Conservation (phyloP, 2,329 filamentous ascomycete genomes). For the Aspergillus neotritici region DNA sequence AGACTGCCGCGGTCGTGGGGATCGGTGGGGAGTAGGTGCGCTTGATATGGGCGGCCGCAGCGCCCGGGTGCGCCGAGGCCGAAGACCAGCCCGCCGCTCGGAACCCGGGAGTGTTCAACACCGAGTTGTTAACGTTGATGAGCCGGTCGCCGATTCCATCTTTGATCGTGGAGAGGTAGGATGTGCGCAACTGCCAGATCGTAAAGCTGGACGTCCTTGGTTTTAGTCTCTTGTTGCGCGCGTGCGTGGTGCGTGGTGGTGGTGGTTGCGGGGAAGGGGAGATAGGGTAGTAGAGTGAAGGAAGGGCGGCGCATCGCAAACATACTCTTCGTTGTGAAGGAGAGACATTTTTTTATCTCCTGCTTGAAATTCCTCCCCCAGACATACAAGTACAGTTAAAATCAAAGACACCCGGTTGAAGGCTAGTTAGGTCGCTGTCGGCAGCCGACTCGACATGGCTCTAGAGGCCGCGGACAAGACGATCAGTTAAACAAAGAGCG, state of each 20-base stretch:
- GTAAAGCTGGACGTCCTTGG: slow-evolving; percentile 47
- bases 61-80: slow-evolving; percentile 28
- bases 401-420: neutral
- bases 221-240: slow-evolving; percentile 11
- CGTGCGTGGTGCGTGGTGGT: neutral
- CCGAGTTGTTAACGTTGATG: slow-evolving; percentile 58
- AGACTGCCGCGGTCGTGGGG: slow-evolving; percentile 52
- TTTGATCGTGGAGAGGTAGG: slow-evolving; percentile 59
- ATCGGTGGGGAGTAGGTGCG: slow-evolving; percentile 63
- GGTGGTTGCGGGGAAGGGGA: neutral
- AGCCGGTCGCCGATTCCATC: slow-evolving; percentile 62
- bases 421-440: neutral
- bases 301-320: slow-evolving; percentile 7
- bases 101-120: slow-evolving; percentile 60
- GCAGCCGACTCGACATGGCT: slow-evolving; percentile 8
- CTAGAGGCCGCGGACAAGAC: slow-evolving; percentile 9
- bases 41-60: slow-evolving; percentile 52
- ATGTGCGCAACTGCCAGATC: slow-evolving; percentile 60
- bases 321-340: slow-evolving; percentile 49
- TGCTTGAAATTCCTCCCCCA: neutral
- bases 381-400: slow-evolving; percentile 2
- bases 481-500: slow-evolving; percentile 10
- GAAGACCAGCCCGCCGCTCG: slow-evolving; percentile 58
- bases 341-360: slow-evolving; percentile 39
- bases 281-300: neutral